Percentiles rank a stretch among this genome's conserved stretches.
Conservation (phyloP, 2,329 filamentous ascomycete genomes). For the Trichothecium roseum region DNA sequence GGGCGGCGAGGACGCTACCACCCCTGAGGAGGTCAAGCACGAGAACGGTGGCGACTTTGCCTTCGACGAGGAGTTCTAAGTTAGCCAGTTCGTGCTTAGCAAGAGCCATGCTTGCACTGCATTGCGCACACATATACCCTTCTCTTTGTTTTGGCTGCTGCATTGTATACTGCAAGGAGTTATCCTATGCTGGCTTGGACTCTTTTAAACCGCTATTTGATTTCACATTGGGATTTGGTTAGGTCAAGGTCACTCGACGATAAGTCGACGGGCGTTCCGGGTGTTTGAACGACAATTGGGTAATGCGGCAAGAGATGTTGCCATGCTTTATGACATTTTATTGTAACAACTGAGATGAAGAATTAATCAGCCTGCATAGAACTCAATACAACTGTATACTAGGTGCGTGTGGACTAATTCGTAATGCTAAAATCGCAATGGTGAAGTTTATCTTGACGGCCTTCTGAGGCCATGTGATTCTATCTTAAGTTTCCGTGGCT, state of each 20-base stretch:
- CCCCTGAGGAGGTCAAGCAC: conserved; percentile 36
- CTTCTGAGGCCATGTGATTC: too few species aligned
- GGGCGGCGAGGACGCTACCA: conserved; percentile 32
- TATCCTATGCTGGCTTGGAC: background rate
- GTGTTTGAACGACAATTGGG: conserved; percentile 3
- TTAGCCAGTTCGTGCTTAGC: conserved; percentile 12
- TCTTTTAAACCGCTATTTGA: background rate
- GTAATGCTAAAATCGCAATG: too few species aligned
- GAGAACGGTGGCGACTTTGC: conserved; percentile 68
- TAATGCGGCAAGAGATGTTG: conserved; percentile 1
- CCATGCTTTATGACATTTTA: conserved; percentile 7
- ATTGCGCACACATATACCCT: too few species aligned
- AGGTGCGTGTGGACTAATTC: too few species aligned
- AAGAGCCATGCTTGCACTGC: too few species aligned
- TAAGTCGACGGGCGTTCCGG: conserved; percentile 10
- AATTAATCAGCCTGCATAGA: too few species aligned
- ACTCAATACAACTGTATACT: too few species aligned
- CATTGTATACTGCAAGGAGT: background rate
- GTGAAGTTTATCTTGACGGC: too few species aligned
- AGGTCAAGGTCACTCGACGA: conserved; percentile 3
- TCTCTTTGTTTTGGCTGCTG: too few species aligned
- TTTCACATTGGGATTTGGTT: conserved; percentile 2
- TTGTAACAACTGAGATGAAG: too few species aligned
- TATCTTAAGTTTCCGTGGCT: too few species aligned
- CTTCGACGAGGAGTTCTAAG: conserved; percentile 96